A percentile compares a stretch with the other conserved stretches of the same genome.
phyloP scores from a whole-genome alignment of 768 basidiomycete species.

The Cystofilobasidium ferigula region DNA sequence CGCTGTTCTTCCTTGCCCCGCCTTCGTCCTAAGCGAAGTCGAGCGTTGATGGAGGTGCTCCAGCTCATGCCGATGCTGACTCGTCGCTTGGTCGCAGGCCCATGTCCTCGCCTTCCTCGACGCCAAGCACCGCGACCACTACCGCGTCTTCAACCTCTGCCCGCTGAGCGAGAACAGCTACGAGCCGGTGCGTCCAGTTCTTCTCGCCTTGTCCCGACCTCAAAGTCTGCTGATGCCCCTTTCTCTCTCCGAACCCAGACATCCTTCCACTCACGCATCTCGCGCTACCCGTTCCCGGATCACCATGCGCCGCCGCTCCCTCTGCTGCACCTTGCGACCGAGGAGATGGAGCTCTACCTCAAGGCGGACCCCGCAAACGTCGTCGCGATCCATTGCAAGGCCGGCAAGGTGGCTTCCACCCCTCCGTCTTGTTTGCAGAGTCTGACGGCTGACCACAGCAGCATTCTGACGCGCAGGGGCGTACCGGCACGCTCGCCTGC shows the following conservation, averaged over 20 bases:
- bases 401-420: slow-evolving; percentile 31
- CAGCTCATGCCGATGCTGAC: too few species aligned
- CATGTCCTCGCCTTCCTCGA: slow-evolving; percentile 68
- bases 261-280: slow-evolving; percentile 62
- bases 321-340: slow-evolving; percentile 57
- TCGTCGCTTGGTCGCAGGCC: slow-evolving; percentile 29
- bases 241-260: slow-evolving; percentile 19
- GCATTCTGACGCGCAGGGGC: slow-evolving; percentile 71
- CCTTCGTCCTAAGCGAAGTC: too few species aligned
- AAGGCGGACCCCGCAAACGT: slow-evolving; percentile 54
- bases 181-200: slow-evolving; percentile 39
- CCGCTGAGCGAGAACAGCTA: slow-evolving; percentile 72
- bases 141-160: slow-evolving; percentile 83
- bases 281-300: slow-evolving; percentile 79
- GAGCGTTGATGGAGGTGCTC: too few species aligned
- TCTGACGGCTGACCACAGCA: neutral
- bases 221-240: neutral
- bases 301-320: slow-evolving; percentile 80
- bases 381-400: slow-evolving; percentile 80
- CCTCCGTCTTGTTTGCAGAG: neutral
- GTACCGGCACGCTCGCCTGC: slow-evolving; percentile 77
- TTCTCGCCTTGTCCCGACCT: too few species aligned
- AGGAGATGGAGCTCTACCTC: slow-evolving; percentile 67
- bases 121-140: slow-evolving; percentile 60
- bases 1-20: too few species aligned